Evolutionary conservation across 441 rosid genomes (phyloP).

Genomic region (Pelargonium citronellum): DNA sequence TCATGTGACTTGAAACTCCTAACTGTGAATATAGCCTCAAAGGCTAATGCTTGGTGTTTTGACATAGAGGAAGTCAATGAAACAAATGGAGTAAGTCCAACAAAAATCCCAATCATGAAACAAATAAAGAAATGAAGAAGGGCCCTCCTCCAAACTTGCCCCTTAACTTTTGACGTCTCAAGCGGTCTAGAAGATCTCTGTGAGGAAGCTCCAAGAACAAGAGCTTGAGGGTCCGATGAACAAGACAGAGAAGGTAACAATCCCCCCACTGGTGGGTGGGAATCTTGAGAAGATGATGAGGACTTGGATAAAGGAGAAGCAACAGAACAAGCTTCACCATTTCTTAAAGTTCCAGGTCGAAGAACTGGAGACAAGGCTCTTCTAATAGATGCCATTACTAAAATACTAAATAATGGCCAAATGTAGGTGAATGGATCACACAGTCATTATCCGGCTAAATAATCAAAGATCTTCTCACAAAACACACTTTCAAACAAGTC

Average conservation of each 20-base stretch:
- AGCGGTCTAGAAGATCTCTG: conserved; percentile 37
- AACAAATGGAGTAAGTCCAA: conserved; percentile 45
- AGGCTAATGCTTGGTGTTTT: conserved; percentile 35
- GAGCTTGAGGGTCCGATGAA: conserved; percentile 38
- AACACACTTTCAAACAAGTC: too few relatives aligned
- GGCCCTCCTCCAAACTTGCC: conserved; percentile 48
- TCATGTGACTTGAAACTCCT: conserved; percentile 23
- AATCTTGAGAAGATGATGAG: conserved; percentile 32
- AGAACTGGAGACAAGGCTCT: conserved; percentile 55
- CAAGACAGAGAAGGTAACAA: conserved; percentile 32
- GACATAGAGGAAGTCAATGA: conserved; percentile 33
- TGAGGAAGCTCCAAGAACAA: conserved; percentile 28
- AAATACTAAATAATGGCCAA: background rate
- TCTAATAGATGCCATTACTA: conserved; percentile 53
- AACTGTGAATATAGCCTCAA: conserved; percentile 32
- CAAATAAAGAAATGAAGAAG: conserved; percentile 42
- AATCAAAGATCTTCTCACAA: background rate
- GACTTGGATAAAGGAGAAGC: conserved; percentile 61
- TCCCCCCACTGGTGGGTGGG: conserved; percentile 34
- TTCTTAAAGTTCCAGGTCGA: conserved; percentile 35
- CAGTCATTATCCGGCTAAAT: background rate
- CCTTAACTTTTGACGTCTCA: conserved; percentile 44
- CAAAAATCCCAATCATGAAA: conserved; percentile 45
- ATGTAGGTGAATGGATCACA: background rate
- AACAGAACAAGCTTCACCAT: conserved; percentile 44